Base-by-base conservation (phyloP, 345 rosid species). In the Acer yangbiense region DNA sequence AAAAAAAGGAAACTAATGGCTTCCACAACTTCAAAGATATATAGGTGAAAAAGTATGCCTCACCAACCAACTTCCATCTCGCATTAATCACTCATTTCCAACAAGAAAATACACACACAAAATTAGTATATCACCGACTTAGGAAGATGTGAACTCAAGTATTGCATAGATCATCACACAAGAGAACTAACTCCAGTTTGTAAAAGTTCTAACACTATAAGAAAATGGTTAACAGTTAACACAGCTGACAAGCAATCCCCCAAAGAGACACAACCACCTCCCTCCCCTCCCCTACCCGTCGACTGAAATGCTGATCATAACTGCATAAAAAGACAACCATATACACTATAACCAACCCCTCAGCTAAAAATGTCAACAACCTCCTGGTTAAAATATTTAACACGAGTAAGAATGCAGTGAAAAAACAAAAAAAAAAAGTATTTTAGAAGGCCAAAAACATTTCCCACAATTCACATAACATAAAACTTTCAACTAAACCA, bases 51-150 rank as follows among this genome's bases (percentile, higher is more conserved):
- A 3, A 23, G 35, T 17, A 50, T 69, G n/a, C 17, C 7, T 4
- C 58, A 16, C 58, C 60, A 69, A 25, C 21, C 27, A 54, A 71
- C 16, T 17, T 54, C 46, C 74, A 52, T 46, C 50, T 10, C 11
- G 7, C 32, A n/a, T 21, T 9, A 55, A 67, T 27, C 71, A 39
- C 50, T 67, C 29, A 71, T 71, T 71, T 55, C 58, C 46, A 71
- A 29, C 63, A 16, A n/a, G 21, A 6, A 50, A 55, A 29, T 55
- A 32, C 5, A 54, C 14, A 52, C 27, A 60, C 9, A 21, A 60
- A 60, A 18, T 20, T 9, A 60, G 44, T 14, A 13, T 29, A 69
- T 20, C 60, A 69, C 27, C 6, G 58, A 44, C 39, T 23, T 69
- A 25, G 41, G 35, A 48, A 46, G 72, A 71, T 50, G 23, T 48